These are phyloP conservation scores for Chytriomyces sp. DNA, from an alignment of 192 early-diverging fungal genomes.

Conservation along the genomic window DNA sequence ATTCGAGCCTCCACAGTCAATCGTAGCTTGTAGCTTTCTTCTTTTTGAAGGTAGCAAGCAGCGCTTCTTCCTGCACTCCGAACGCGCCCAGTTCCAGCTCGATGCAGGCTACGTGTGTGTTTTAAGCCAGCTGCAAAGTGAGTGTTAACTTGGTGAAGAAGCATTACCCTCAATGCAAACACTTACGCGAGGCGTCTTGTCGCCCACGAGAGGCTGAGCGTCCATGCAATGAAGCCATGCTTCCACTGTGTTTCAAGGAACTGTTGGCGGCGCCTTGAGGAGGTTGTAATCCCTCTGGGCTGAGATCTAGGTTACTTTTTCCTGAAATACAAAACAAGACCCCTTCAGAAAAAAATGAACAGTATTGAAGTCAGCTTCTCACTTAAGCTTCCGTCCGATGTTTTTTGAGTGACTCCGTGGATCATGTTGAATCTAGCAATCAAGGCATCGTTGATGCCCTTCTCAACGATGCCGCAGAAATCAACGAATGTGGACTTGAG, in stretches of 20 bases:
- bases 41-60: slow-evolving; percentile 35
- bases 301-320: too few relatives aligned
- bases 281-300: too few relatives aligned
- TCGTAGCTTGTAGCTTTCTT: slow-evolving; percentile 36
- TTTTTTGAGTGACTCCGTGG: slow-evolving; percentile 16
- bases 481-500: slow-evolving; percentile 29
- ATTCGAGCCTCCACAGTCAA: slow-evolving; percentile 37
- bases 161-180: not conserved
- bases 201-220: slow-evolving; percentile 15
- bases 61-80: slow-evolving; percentile 36
- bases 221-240: slow-evolving; percentile 18
- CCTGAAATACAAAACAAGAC: too few relatives aligned
- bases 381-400: too few relatives aligned
- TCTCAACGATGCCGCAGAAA: slow-evolving; percentile 27
- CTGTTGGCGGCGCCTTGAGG: too few relatives aligned
- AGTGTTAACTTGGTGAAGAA: not conserved
- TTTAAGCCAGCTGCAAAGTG: not conserved
- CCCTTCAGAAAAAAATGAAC: too few relatives aligned
- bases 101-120: slow-evolving; percentile 25
- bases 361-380: too few relatives aligned
- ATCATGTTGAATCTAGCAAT: slow-evolving; percentile 17
- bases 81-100: slow-evolving; percentile 30
- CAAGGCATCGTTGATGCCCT: slow-evolving; percentile 26
- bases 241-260: slow-evolving; percentile 9
- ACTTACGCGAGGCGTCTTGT: slow-evolving; percentile 10